Base-by-base conservation (phyloP, 352 stramenopile species). In the Pythium periplocum region DNA sequence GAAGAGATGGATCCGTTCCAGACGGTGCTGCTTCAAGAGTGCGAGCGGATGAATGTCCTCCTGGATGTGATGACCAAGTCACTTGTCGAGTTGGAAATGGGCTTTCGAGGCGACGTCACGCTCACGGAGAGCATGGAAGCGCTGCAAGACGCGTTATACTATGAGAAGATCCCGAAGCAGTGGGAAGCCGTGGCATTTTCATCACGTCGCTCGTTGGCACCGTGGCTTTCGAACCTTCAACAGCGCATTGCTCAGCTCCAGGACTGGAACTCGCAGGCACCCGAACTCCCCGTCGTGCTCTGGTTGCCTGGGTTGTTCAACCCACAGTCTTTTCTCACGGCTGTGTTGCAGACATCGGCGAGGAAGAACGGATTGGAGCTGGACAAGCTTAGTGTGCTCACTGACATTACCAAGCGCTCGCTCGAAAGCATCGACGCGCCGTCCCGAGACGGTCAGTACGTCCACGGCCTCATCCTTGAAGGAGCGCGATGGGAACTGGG, bases 1-100 rank as follows among this genome's bases (percentile, higher is more conserved):
- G 83, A 93, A 26, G 84, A 96, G 40, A 85, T 96, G 69, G 83
- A 93, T 64, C 89, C 90, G 38, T 96, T 87, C 68, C 86, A 96
- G 52, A 96, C 84, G 10, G 89, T 97, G 32, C 59, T 97, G 51
- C 62, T 93, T 6, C 89, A 97, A 61, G 90, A 97, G 58, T 96
- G 84, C 43, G 87, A 95, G 53, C 78, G 73, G 17, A 94, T 97
- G 77, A 97, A 97, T 53, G 17, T 58, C 31, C 54, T 97, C 31
- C 58, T 97, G 12, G 55, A 75, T 4, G 66, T 75, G 53, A 96
- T 97, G 66, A 86, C 83, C 1, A 61, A 65, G 26, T 88, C 79
- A 6, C 56, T 97, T 4, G 54, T 86, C 5, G 85, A 96, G 54
- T 53, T 97, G 4, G 88, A 96, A 64, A 66, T 94, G 54, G 87